Conservation (phyloP, 108 stramenopile genomes). For the Nitzschia palea region DNA sequence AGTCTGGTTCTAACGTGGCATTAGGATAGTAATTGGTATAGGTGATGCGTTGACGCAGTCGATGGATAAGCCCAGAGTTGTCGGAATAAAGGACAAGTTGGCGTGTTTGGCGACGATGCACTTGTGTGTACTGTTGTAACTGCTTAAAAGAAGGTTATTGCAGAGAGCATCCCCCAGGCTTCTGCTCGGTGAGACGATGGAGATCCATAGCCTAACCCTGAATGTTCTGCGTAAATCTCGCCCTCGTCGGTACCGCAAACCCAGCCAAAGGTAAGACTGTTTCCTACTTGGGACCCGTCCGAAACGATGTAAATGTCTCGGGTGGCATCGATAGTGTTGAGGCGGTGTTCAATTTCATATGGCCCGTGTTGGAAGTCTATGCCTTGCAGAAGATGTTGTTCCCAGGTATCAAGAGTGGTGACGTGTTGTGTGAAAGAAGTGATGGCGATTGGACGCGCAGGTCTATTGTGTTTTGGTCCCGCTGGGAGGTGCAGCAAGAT, state of each 20-base stretch:
- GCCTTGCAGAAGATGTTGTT: background rate
- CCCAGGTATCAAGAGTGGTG: background rate
- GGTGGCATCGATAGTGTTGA: background rate
- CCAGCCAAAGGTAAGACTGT: background rate
- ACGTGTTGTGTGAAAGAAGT: background rate
- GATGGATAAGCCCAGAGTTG: background rate
- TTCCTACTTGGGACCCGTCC: background rate
- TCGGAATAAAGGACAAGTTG: background rate
- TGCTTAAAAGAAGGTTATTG: background rate
- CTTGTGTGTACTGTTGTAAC: background rate
- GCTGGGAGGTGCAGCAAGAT: too few relatives aligned
- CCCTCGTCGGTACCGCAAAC: background rate
- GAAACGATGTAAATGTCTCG: background rate
- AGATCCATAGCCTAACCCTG: background rate
- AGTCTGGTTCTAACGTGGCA: background rate
- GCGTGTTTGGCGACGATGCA: background rate
- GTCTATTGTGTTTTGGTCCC: too few relatives aligned
- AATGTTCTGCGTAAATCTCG: background rate
- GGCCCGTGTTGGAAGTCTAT: background rate
- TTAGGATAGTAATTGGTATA: background rate
- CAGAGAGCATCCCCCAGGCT: background rate
- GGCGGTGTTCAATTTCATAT: background rate
- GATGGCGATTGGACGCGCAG: too few relatives aligned
- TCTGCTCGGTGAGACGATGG: background rate
- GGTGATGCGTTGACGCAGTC: background rate